A percentile compares a stretch with the other conserved stretches of the same genome.
These are phyloP conservation scores for Sophora flavescens DNA, from an alignment of 306 rosid genomes.

Conservation along the genomic window DNA sequence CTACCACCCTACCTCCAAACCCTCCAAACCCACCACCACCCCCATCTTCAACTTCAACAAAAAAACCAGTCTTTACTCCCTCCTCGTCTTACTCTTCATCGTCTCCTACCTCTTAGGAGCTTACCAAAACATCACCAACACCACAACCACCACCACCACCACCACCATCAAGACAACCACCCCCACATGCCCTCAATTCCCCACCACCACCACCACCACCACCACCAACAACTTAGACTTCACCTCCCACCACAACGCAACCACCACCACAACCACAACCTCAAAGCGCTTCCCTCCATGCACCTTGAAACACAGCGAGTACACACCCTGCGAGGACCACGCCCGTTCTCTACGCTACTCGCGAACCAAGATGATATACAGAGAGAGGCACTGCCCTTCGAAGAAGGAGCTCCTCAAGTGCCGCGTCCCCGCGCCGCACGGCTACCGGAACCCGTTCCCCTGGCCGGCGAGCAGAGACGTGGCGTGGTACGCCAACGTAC, in stretches of 20 bases:
- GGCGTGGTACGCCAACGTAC: conserved; percentile 87
- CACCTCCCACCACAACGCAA: conserved; percentile 54
- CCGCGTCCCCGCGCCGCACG: conserved; percentile 77
- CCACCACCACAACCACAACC: neutral
- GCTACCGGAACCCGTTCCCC: conserved; percentile 66
- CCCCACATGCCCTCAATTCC: neutral
- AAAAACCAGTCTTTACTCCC: conserved; percentile 56
- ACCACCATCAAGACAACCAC: neutral
- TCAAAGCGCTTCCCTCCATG: conserved; percentile 55
- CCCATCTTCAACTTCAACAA: conserved; percentile 7
- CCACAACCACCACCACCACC: neutral
- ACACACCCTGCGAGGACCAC: conserved; percentile 87
- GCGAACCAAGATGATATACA: conserved; percentile 62
- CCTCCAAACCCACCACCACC: conserved; percentile 42
- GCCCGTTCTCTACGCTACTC: conserved; percentile 56
- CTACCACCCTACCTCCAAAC: conserved; percentile 63
- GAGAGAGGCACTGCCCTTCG: conserved; percentile 84
- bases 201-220: neutral
- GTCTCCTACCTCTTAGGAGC: conserved; percentile 63
- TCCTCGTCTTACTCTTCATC: conserved; percentile 69
- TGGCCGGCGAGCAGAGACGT: conserved; percentile 85
- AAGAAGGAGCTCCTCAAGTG: conserved; percentile 58
- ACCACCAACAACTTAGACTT: conserved; percentile 51
- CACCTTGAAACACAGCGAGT: conserved; percentile 57
- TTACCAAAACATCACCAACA: conserved; percentile 43